These are phyloP conservation scores for Aspergillus novofumigatus DNA, from an alignment of 2,329 filamentous ascomycete genomes.

Conservation along the genomic window DNA sequence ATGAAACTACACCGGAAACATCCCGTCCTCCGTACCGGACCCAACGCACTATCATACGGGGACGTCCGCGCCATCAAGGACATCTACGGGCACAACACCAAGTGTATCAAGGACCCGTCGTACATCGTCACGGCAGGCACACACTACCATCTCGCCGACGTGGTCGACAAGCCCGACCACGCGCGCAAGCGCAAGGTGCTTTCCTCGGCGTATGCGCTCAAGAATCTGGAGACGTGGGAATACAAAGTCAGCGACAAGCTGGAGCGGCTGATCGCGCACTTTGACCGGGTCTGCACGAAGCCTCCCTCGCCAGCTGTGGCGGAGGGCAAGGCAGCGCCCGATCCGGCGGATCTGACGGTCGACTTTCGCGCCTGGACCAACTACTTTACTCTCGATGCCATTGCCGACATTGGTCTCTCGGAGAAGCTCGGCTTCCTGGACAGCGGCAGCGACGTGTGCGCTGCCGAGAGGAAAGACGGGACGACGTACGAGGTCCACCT, in stretches of 20 bases:
- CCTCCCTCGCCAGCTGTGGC: slow-evolving; percentile 23
- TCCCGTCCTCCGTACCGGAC: slow-evolving; percentile 45
- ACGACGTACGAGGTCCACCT: slow-evolving; percentile 44
- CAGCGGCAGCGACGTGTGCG: slow-evolving; percentile 44
- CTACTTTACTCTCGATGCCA: slow-evolving; percentile 55
- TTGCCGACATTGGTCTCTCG: slow-evolving; percentile 53
- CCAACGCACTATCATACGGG: slow-evolving; percentile 44
- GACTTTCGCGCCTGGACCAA: slow-evolving; percentile 52
- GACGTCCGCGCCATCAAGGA: slow-evolving; percentile 46
- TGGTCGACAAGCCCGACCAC: slow-evolving; percentile 50
- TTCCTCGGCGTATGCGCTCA: slow-evolving; percentile 49
- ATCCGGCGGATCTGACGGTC: slow-evolving; percentile 33
- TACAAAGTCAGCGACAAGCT: slow-evolving; percentile 53
- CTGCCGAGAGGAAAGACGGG: slow-evolving; percentile 45
- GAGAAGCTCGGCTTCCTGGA: slow-evolving; percentile 52
- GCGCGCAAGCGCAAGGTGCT: slow-evolving; percentile 50
- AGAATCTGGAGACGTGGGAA: slow-evolving; percentile 54
- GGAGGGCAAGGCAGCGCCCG: slow-evolving; percentile 13
- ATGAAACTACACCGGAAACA: slow-evolving; percentile 44
- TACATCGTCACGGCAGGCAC: slow-evolving; percentile 45
- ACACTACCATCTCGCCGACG: slow-evolving; percentile 52
- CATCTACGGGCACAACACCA: slow-evolving; percentile 50
- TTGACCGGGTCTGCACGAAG: slow-evolving; percentile 39
- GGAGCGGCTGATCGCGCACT: slow-evolving; percentile 41
- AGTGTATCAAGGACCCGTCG: slow-evolving; percentile 48